Base-by-base conservation (phyloP, 1,139 yeast species). In the Geotrichum siamense region DNA sequence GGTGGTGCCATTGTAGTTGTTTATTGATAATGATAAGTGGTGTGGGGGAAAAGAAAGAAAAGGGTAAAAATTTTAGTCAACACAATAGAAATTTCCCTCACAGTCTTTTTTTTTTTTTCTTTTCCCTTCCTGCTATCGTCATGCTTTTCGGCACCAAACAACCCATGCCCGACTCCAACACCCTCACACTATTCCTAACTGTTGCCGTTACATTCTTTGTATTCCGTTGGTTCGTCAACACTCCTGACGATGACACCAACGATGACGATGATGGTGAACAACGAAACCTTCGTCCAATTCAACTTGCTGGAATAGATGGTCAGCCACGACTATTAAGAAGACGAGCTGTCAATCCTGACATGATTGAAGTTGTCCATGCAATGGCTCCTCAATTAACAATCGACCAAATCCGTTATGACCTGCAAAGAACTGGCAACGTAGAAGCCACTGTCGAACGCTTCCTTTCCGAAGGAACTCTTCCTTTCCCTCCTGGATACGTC, bases 351-450 rank as follows among this genome's bases (percentile, higher is more conserved):
- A 82, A 86, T 2, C 74, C 71, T 9, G 79, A 76, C 51, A 89
- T 89, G 97, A 71, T 89, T 39, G 93, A 83, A 53, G 80, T 84
- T 0, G 96, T 89, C 1, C 85, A 79, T 54, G 76, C 87, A 22
- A 70, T 89, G 50, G 95, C 87, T 0, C 96, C 97, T 1, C 70
- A 71, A 27, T 66, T 85, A 40, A 69, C 84, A 0, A 72, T 65
- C 6, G 83, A 74, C n/a, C 94, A 84, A 60, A 85, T 89, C 44
- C 49, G 64, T 22, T 60, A 51, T 43, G 70, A 65, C 47, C 60
- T 76, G 41, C 75, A 78, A 56, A 20, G 41, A 4, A 75, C 93
- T 0, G 94, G 94, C 1, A 79, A 83, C 5, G 89, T 89, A 1
- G 91, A 85, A 60, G 72, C 65, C 9, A 87, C 97, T 0, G 78